phyloP scores from a whole-genome alignment of 148 eudicot species.

The Cornus florida region DNA sequence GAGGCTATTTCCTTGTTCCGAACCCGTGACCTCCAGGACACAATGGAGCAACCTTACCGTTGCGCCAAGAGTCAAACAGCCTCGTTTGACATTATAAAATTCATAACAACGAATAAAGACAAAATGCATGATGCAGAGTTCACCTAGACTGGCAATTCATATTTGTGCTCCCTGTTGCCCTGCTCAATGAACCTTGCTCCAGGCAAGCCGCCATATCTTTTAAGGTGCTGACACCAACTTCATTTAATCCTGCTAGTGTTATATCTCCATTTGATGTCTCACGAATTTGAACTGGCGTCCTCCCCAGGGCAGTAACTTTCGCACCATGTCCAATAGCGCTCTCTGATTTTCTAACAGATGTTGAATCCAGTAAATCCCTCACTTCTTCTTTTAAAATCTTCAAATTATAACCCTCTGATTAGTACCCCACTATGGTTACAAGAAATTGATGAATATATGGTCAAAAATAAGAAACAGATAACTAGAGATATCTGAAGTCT shows the following conservation, averaged over 20 bases:
- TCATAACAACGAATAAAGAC: not conserved
- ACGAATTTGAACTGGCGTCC: constrained; percentile 20
- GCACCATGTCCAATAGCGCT: constrained; percentile 8
- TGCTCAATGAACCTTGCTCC: constrained; percentile 13
- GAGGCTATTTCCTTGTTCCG: too few species aligned
- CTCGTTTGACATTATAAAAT: not conserved
- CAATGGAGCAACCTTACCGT: too few species aligned
- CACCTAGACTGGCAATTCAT: constrained; percentile 28
- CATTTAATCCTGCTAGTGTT: constrained; percentile 19
- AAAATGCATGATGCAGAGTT: not conserved
- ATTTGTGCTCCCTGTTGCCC: constrained; percentile 25
- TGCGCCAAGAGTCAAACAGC: not conserved
- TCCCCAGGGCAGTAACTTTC: constrained; percentile 13
- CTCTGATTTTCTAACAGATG: constrained; percentile 6
- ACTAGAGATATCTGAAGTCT: not conserved
- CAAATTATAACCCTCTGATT: constrained; percentile 7
- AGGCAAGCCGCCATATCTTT: constrained; percentile 22
- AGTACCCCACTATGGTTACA: not conserved
- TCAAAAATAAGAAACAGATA: not conserved
- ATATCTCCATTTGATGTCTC: constrained; percentile 21
- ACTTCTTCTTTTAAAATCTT: constrained; percentile 30
- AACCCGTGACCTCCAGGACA: too few species aligned
- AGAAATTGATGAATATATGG: not conserved
- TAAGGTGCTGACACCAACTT: constrained; percentile 14
- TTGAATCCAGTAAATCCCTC: constrained; percentile 23